These are phyloP conservation scores for maize (Zea mays) DNA, from an alignment of 176 grass and related monocot species.

Conservation along the genomic window Zm-B73-REFERENCE-NAM-5.0 NC_050100.1:167026001-167026500, in stretches of 20 bases:
- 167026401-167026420: conserved; percentile 9
- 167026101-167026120: conserved; percentile 88
- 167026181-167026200: conserved; percentile 66
- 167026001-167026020: conserved; percentile 39
- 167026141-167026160: conserved; percentile 63
- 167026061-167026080: conserved; percentile 78
- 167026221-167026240: conserved; percentile 21
- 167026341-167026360: neutral
- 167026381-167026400: neutral
- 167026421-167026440: conserved; percentile 12
- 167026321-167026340: neutral
- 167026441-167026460: neutral
- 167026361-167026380: neutral
- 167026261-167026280: neutral
- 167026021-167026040: conserved; percentile 42
- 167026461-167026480: neutral
- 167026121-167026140: conserved; percentile 84
- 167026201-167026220: conserved; percentile 47
- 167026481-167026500: conserved; percentile 16
- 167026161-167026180: conserved; percentile 84
- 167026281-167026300: no score
- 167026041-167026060: conserved; percentile 60
- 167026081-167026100: conserved; percentile 72
- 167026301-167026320: neutral
- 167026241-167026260: conserved; percentile 25